Percentiles rank a stretch among this genome's conserved stretches.
Conservation (phyloP, 306 rosid species). For the Hippophae tibetana region DNA sequence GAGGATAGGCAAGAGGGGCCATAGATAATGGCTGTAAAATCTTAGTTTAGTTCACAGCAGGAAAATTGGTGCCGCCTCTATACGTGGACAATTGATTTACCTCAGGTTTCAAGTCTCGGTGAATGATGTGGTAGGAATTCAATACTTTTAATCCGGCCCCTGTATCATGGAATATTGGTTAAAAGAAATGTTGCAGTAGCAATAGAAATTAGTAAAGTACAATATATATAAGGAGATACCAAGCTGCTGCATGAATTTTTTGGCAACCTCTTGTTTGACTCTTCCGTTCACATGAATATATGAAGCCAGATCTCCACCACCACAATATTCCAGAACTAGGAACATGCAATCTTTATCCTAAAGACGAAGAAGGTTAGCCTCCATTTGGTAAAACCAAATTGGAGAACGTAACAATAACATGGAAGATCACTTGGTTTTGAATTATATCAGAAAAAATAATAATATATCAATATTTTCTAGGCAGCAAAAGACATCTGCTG, state of each 20-base stretch:
- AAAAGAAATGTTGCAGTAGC: background rate
- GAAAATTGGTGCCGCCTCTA: background rate
- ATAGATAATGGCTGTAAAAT: too few relatives aligned
- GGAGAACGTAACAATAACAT: background rate
- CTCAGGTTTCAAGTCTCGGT: conserved; percentile 62
- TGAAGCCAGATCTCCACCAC: conserved; percentile 50
- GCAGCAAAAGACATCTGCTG: too few relatives aligned
- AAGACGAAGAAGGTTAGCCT: background rate
- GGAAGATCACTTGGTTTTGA: background rate
- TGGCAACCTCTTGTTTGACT: conserved; percentile 38
- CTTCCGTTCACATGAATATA: conserved; percentile 41
- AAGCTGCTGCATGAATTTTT: conserved; percentile 54
- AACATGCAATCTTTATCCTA: conserved; percentile 39
- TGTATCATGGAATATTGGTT: conserved; percentile 16
- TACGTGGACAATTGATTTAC: conserved; percentile 10
- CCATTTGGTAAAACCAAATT: background rate
- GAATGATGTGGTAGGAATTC: conserved; percentile 37
- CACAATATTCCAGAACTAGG: conserved; percentile 52
- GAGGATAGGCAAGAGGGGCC: too few relatives aligned
- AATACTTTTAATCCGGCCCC: conserved; percentile 40
- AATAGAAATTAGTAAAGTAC: background rate
- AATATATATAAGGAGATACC: conserved; percentile 28
- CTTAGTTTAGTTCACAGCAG: too few relatives aligned
- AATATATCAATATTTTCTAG: too few relatives aligned
- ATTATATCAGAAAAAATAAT: background rate